A percentile compares a stretch with the other conserved stretches of the same genome.
phyloP scores from a whole-genome alignment of 768 basidiomycete genomes.

The Tulasnella sp. region DNA sequence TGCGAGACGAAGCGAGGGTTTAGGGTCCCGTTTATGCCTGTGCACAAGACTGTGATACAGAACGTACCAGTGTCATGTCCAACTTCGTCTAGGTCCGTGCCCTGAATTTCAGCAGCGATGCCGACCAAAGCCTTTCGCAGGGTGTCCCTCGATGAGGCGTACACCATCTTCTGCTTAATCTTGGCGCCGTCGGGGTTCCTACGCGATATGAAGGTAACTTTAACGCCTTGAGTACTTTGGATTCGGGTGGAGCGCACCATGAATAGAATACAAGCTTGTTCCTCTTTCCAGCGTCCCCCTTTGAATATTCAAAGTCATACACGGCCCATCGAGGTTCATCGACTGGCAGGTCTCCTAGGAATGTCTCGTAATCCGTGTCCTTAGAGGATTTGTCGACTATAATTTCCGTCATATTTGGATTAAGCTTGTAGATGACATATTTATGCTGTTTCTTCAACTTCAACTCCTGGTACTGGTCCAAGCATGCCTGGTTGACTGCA shows the following conservation, averaged over 20 bases:
- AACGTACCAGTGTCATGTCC: slow-evolving; percentile 55
- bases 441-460: slow-evolving; percentile 70
- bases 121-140: slow-evolving; percentile 67
- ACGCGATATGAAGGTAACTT: neutral
- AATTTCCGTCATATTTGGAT: slow-evolving; percentile 57
- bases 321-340: slow-evolving; percentile 78
- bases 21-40: neutral
- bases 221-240: neutral
- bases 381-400: slow-evolving; percentile 60
- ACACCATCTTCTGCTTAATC: slow-evolving; percentile 90
- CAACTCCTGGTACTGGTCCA: slow-evolving; percentile 53
- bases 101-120: slow-evolving; percentile 76
- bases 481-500: slow-evolving; percentile 48
- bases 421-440: slow-evolving; percentile 77
- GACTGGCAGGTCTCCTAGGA: slow-evolving; percentile 66
- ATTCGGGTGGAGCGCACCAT: slow-evolving; percentile 54
- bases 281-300: slow-evolving; percentile 63
- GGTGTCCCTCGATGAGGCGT: slow-evolving; percentile 78
- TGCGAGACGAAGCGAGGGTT: neutral
- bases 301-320: slow-evolving; percentile 82
- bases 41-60: neutral
- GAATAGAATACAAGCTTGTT: slow-evolving; percentile 78
- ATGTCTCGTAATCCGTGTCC: slow-evolving; percentile 54
- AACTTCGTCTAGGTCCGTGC: slow-evolving; percentile 69
- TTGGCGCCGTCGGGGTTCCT: slow-evolving; percentile 84